Evolutionary conservation across 2,329 filamentous ascomycete species (phyloP), one percentile per base, ranked within the genome.

Genomic region (Sarocladiaceae sp.): DNA sequence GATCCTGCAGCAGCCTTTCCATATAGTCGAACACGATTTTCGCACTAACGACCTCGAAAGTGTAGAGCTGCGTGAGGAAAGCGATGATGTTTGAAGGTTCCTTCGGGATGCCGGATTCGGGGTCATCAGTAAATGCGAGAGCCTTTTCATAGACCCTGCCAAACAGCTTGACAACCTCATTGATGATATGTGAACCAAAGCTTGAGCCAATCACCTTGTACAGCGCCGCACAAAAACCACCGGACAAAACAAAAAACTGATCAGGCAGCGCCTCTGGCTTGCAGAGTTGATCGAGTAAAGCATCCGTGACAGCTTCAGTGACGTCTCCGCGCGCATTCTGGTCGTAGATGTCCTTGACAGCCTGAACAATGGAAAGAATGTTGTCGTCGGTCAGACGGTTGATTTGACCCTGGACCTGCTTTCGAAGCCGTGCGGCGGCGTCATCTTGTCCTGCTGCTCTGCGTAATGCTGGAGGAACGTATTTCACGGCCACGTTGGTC

Each of bases 341-440:
- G 45, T 83, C 78, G 59, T 97, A 98, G 1, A 97, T 69, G 48
- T 83, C 80, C 58, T 95, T 88, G 24, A 95, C 74, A 15, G 94
- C 85, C 33, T 78, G 76, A 3, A 96, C 68, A 44, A 97, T 95
- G 2, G 87, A 85, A 5, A 95, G 64, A 50, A 98, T 72, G 54
- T 93, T 97, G 29, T 88, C 82, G 58, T 97, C 91, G 0, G 93
- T 96, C 24, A 98, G 73, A 58, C 91, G 84, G 63, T 98, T 98
- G 58, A 98, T 76, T 15, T 93, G 74, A 58, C 93, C 91, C 60
- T 97, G 89, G 0, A 88, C 73, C 57, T 94, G 88, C 49, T 88
- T 80, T 47, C 82, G 81, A 41, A 98, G 68, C 31, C 85, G 81
- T 11, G 72, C 71, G 39, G 85, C 69, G 33, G 76, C 69, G 59